phyloP scores from a whole-genome alignment of 2,329 filamentous ascomycete species.

The Talaromyces atroroseus region DNA sequence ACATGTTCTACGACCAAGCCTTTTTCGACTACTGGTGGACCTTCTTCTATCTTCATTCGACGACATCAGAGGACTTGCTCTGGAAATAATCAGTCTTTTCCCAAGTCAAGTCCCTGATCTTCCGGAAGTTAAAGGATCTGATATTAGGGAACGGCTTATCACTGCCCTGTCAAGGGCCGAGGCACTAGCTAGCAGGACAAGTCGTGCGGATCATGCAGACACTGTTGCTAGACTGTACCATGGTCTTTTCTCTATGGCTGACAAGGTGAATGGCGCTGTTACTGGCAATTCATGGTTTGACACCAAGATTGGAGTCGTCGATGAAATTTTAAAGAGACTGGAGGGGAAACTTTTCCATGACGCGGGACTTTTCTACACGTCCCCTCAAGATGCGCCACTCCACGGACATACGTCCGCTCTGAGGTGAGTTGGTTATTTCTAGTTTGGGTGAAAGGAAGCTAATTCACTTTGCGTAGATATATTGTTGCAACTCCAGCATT shows the following conservation, averaged over 20 bases:
- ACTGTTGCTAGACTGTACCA: slow-evolving; percentile 75
- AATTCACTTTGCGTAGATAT: slow-evolving; percentile 33
- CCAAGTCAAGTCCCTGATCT: slow-evolving; percentile 22
- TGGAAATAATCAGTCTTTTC: slow-evolving; percentile 41
- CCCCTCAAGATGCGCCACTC: slow-evolving; percentile 61
- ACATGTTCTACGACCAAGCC: slow-evolving; percentile 35
- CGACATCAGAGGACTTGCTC: slow-evolving; percentile 64
- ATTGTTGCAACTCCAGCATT: slow-evolving; percentile 44
- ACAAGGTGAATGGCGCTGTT: slow-evolving; percentile 21
- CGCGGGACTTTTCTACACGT: slow-evolving; percentile 58
- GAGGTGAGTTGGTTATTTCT: slow-evolving; percentile 39
- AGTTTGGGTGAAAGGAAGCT: neutral
- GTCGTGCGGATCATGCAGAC: slow-evolving; percentile 86
- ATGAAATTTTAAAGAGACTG: slow-evolving; percentile 55
- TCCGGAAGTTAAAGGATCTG: slow-evolving; percentile 17
- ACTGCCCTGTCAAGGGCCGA: slow-evolving; percentile 32
- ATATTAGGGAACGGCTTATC: slow-evolving; percentile 22
- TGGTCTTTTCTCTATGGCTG: slow-evolving; percentile 58
- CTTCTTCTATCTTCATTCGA: slow-evolving; percentile 87
- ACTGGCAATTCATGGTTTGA: slow-evolving; percentile 27
- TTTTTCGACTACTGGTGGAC: slow-evolving; percentile 61
- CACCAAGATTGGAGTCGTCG: slow-evolving; percentile 48
- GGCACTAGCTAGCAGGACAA: slow-evolving; percentile 51
- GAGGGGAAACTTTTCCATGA: slow-evolving; percentile 61
- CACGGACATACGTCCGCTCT: slow-evolving; percentile 67